A percentile compares a stretch with the other conserved stretches of the same genome.
phyloP scores from a whole-genome alignment of 2,329 filamentous ascomycete species.

The Trichoderma aggressivum region DNA sequence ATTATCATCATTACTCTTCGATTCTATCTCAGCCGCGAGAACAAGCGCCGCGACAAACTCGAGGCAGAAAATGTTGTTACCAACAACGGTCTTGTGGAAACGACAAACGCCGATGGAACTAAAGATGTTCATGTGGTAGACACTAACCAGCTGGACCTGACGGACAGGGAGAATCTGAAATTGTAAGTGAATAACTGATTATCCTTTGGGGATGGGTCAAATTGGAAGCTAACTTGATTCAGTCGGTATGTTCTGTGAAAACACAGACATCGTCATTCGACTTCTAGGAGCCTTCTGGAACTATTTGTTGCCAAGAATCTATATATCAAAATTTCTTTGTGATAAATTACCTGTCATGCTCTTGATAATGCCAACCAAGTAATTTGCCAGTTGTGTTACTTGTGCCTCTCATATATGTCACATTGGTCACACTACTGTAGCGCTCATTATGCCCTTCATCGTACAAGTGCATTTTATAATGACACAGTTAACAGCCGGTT shows the following conservation, averaged over 20 bases:
- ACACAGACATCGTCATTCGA: background rate
- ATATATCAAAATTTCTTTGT: background rate
- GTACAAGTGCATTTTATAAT: background rate
- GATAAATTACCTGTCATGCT: background rate
- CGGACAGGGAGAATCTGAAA: slow-evolving; percentile 21
- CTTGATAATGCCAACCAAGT: background rate
- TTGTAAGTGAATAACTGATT: slow-evolving; percentile 5
- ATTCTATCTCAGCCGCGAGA: slow-evolving; percentile 15
- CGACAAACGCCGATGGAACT: slow-evolving; percentile 10
- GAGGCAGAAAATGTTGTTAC: background rate
- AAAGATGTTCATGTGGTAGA: slow-evolving; percentile 12
- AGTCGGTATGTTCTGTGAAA: slow-evolving; percentile 3
- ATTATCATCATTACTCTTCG: slow-evolving; percentile 17
- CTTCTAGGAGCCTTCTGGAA: background rate
- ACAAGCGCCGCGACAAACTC: slow-evolving; percentile 18
- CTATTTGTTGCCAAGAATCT: background rate
- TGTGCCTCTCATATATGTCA: background rate
- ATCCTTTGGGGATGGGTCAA: background rate
- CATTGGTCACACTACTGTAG: background rate
- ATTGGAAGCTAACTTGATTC: background rate
- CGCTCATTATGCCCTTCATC: background rate
- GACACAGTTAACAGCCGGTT: background rate
- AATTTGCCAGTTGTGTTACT: background rate
- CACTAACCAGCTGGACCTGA: slow-evolving; percentile 20
- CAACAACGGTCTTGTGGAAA: slow-evolving; percentile 16